Percentiles rank a stretch among this genome's conserved stretches.
These are phyloP conservation scores for Sporothrix inflata DNA, from an alignment of 2,329 filamentous ascomycete genomes.

Conservation along the genomic window DNA sequence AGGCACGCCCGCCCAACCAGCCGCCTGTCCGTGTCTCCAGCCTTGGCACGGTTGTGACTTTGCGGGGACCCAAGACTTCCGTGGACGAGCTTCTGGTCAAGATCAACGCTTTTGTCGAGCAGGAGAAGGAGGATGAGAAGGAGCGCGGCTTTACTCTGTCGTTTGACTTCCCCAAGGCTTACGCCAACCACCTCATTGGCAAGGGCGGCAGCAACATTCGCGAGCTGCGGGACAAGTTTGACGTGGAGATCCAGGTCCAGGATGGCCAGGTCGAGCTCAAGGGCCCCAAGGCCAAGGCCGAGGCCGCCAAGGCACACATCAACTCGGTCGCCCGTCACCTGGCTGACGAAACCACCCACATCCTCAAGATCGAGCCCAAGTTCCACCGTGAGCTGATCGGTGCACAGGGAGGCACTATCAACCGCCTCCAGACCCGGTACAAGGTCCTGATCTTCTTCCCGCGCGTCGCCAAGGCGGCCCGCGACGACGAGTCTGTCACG, in stretches of 20 bases:
- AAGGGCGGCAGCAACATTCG: slow-evolving; percentile 69
- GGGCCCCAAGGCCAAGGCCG: slow-evolving; percentile 92
- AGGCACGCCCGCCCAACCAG: slow-evolving; percentile 57
- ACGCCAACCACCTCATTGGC: slow-evolving; percentile 79
- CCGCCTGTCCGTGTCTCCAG: slow-evolving; percentile 64
- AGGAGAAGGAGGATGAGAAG: slow-evolving; percentile 90
- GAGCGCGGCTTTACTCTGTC: slow-evolving; percentile 84
- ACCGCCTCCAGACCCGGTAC: slow-evolving; percentile 89
- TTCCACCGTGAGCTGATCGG: slow-evolving; percentile 95
- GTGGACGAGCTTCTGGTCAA: slow-evolving; percentile 75
- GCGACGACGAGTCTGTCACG: slow-evolving; percentile 70
- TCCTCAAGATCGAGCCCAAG: slow-evolving; percentile 88
- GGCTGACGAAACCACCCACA: slow-evolving; percentile 86
- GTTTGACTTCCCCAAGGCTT: slow-evolving; percentile 95
- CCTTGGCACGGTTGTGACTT: slow-evolving; percentile 64
- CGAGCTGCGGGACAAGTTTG: slow-evolving; percentile 67
- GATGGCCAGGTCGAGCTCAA: slow-evolving; percentile 95
- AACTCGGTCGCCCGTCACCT: slow-evolving; percentile 76
- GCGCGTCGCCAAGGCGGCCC: slow-evolving; percentile 61
- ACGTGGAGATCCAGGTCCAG: slow-evolving; percentile 82
- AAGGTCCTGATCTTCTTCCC: slow-evolving; percentile 96
- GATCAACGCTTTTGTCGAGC: slow-evolving; percentile 76
- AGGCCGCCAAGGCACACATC: slow-evolving; percentile 83
- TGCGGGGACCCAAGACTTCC: slow-evolving; percentile 74
- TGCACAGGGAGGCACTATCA: slow-evolving; percentile 82